Conservation (phyloP, 164 flowering plant species). For the Dillenia suffruticosa region DNA sequence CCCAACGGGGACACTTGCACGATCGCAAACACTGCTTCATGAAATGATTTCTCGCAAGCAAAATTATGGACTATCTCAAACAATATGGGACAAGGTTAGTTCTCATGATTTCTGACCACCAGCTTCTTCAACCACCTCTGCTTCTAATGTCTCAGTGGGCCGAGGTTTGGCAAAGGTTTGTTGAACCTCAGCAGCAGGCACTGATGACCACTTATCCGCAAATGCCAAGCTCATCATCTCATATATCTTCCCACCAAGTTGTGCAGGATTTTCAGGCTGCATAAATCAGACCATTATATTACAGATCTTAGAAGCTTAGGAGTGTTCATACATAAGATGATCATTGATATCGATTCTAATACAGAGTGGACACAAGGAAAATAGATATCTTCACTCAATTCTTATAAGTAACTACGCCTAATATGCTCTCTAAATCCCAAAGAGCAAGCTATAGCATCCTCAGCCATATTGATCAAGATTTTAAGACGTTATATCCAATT, state of each 20-base stretch:
- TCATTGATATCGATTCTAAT: background rate
- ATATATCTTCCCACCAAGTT: slow-evolving; percentile 95
- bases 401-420: no score
- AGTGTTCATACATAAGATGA: background rate
- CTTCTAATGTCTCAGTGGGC: slow-evolving; percentile 33
- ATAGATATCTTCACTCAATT: no score
- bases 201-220: slow-evolving; percentile 55
- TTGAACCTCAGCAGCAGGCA: slow-evolving; percentile 24
- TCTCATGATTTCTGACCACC: slow-evolving; percentile 44
- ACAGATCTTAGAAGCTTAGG: background rate
- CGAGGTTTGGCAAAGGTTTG: slow-evolving; percentile 8
- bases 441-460: no score
- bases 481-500: no score
- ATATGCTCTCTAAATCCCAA: no score
- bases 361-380: no score
- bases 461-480: no score
- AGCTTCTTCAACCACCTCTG: slow-evolving; percentile 78
- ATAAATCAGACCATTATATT: slow-evolving; percentile 5
- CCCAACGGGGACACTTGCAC: no score
- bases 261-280: slow-evolving; percentile 96
- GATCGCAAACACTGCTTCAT: no score
- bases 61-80: background rate
- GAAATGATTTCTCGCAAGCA: no score
- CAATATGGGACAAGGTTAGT: background rate
- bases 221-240: slow-evolving; percentile 92